Percentiles rank a stretch among this genome's conserved stretches.
Evolutionary conservation across 208 protist genomes (phyloP).

Genomic region (Paratrypanosoma confusum): DNA sequence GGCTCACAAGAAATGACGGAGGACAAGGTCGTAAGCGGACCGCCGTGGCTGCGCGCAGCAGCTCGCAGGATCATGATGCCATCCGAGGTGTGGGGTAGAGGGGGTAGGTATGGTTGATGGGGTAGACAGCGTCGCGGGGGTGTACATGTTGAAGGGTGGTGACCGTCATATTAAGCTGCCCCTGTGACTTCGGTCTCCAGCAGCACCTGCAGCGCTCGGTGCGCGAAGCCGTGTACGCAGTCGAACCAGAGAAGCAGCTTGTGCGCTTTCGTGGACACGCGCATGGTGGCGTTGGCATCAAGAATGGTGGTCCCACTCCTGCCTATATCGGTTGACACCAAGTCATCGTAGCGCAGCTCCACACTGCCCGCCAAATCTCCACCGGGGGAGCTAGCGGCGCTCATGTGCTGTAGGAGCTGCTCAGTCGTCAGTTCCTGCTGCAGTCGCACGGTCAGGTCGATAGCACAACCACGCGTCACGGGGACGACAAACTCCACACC

Average conservation of each 20-base stretch:
- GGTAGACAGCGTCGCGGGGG: too few species aligned
- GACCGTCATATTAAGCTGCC: too few species aligned
- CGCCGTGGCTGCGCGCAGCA: too few species aligned
- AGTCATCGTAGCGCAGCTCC: constrained; percentile 11
- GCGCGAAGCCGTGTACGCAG: constrained; percentile 17
- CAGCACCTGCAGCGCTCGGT: constrained; percentile 13
- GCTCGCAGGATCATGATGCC: too few species aligned
- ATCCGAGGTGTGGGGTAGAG: too few species aligned
- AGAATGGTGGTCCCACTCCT: constrained; percentile 22
- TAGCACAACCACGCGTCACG: constrained; percentile 93
- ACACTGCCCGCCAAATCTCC: constrained; percentile 75
- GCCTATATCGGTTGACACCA: constrained; percentile 34
- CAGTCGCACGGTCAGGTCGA: constrained; percentile 91
- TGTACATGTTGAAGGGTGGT: too few species aligned
- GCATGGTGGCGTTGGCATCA: constrained; percentile 18
- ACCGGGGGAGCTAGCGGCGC: too few species aligned
- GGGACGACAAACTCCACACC: constrained; percentile 97
- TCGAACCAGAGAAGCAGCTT: constrained; percentile 57
- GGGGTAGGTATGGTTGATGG: too few species aligned
- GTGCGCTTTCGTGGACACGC: constrained; percentile 10
- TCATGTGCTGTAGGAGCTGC: too few species aligned
- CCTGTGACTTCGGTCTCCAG: too few species aligned
- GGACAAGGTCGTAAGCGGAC: too few species aligned
- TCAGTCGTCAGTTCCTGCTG: constrained; percentile 85
- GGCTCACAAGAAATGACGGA: too few species aligned